Conservation (phyloP, 2,329 filamentous ascomycete species). For the Fulvia fulva region DNA sequence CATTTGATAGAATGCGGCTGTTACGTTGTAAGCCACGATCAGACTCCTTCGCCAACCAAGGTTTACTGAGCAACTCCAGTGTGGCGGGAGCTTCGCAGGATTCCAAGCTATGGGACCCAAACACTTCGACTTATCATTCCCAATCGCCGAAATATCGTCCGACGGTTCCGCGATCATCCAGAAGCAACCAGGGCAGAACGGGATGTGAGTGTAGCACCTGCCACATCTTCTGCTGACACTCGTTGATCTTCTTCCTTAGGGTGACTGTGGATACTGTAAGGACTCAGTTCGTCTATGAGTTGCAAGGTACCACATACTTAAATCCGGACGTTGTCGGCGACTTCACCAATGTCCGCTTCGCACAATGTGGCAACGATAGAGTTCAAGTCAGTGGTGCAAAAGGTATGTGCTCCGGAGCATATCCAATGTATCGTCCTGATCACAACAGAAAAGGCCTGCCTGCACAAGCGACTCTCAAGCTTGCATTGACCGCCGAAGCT, state of each 20-base stretch:
- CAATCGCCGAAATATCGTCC: slow-evolving; percentile 27
- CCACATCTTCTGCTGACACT: no score
- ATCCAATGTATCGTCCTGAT: no score
- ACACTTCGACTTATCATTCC: slow-evolving; percentile 30
- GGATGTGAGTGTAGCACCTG: no score
- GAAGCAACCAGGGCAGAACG: slow-evolving; percentile 33
- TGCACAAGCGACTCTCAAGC: slow-evolving; percentile 20
- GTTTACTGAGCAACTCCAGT: no score
- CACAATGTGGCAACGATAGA: slow-evolving; percentile 45
- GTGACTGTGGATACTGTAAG: slow-evolving; percentile 46
- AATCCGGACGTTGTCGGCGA: slow-evolving; percentile 53
- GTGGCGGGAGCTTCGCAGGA: no score
- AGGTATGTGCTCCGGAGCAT: no score
- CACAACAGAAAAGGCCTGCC: slow-evolving; percentile 40
- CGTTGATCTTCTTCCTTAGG: no score
- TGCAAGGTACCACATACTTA: slow-evolving; percentile 52
- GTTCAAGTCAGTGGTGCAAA: slow-evolving; percentile 44
- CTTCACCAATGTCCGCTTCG: slow-evolving; percentile 46
- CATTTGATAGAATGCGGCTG: slow-evolving; percentile 39
- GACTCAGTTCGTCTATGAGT: slow-evolving; percentile 50
- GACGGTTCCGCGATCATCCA: slow-evolving; percentile 31
- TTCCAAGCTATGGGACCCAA: slow-evolving; percentile 33
- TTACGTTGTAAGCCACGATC: slow-evolving; percentile 38
- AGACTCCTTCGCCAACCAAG: no score
- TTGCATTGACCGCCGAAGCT: slow-evolving; percentile 17